Conservation (phyloP, 1,139 yeast genomes). For the Zygosaccharomyces sapae region DNA sequence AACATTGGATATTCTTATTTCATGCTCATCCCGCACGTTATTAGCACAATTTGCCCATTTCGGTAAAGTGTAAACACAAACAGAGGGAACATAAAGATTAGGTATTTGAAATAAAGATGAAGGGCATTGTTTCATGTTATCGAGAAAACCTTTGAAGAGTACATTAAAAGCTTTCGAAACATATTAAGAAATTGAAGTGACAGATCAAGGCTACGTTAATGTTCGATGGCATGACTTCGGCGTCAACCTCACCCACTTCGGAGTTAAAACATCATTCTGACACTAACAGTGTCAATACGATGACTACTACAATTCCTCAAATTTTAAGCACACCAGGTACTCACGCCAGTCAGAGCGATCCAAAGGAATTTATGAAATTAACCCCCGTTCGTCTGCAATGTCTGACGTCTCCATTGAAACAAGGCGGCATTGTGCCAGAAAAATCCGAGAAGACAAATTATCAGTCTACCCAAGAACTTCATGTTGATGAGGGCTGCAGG, state of each 20-base stretch:
- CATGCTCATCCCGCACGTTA: constrained; percentile 6
- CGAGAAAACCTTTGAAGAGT: no score
- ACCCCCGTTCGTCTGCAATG: constrained; percentile 27
- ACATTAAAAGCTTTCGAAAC: no score
- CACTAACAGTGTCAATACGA: constrained; percentile 8
- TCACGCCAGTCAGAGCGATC: constrained; percentile 6
- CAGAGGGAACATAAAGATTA: constrained; percentile 8
- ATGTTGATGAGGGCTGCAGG: constrained; percentile 21
- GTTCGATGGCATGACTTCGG: constrained; percentile 8
- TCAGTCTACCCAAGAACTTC: constrained; percentile 1
- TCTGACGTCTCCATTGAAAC: constrained; percentile 22
- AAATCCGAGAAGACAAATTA: not conserved
- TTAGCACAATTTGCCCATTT: constrained; percentile 12
- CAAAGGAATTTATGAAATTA: constrained; percentile 22
- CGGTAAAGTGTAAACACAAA: constrained; percentile 17
- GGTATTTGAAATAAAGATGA: constrained; percentile 2
- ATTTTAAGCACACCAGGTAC: constrained; percentile 5
- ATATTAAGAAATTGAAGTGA: not conserved
- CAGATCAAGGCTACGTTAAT: not conserved
- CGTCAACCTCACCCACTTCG: constrained; percentile 6
- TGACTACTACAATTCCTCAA: constrained; percentile 1
- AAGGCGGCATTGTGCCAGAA: constrained; percentile 1
- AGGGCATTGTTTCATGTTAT: not conserved
- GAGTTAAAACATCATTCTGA: constrained; percentile 4
- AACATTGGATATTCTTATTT: constrained; percentile 2